Base-by-base conservation (phyloP, 345 rosid genomes). In the Boechera divaricarpa region DNA sequence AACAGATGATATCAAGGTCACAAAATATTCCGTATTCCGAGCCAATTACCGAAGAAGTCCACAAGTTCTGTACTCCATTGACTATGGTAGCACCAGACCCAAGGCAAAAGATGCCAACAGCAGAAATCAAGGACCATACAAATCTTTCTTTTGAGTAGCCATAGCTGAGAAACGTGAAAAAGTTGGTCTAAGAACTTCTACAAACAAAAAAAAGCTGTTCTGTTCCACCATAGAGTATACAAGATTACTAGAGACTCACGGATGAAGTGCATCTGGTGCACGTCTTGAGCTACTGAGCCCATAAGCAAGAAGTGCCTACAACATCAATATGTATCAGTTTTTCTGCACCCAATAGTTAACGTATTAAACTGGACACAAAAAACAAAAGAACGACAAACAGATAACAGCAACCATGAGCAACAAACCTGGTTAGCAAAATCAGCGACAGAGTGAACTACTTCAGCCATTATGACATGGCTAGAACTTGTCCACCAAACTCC, bases 71-170 rank as follows among this genome's bases (percentile, higher is more conserved):
- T 78, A 95, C 77, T 77, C 99, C 99, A 85, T 90, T 77, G 66
- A 95, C 92, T 72, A 95, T 87, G 75, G 98, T 95, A 80, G 99
- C 99, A 65, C 99, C 99, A 63, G 98, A 88, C 21, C 99, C 99
- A 78, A 95, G 98, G 81, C 99, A 95, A 74, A 95, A 92, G 74
- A 95, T 95, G 66, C 98, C 99, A 63, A 95, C 99, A 84, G 98
- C 98, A 74, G 98, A 95, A 83, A 95, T 95, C 89, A 95, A 87
- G 71, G 98, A 92, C 99, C 99, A 95, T 72, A 95, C 98, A 85
- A 95, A 95, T 79, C 99, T 87, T 83, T 95, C 98, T 70, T 95
- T 95, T 64, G 97, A 92, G 83, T 95, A 95, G 69, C 98, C 99
- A 82, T 95, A 95, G 71, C 98, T 92, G 89, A 80, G 70, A 31